Evolutionary conservation across 176 grass and related monocot species (phyloP).

Genomic region (Eleusine coracana): DNA sequence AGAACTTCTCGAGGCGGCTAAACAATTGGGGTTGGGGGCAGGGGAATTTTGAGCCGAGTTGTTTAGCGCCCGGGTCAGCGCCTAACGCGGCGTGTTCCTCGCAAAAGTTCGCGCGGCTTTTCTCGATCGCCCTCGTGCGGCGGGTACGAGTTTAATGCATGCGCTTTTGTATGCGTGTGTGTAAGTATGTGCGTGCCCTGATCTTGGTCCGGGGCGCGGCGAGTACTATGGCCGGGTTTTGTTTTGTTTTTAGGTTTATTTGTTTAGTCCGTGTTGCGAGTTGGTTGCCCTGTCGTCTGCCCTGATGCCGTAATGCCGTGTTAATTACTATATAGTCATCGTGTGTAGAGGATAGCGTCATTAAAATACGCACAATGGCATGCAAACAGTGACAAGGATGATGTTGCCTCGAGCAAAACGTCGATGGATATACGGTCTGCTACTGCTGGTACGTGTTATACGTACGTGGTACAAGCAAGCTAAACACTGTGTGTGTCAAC

Average conservation of each 20-base stretch:
- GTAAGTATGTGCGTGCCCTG: not conserved
- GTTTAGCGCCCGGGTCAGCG: conserved; percentile 53
- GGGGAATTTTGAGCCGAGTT: conserved; percentile 2
- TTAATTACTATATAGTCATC: not conserved
- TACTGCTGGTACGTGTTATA: not conserved
- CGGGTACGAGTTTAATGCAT: not conserved
- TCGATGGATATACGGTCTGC: no score
- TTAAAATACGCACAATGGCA: no score
- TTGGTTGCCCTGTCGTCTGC: conserved; percentile 43
- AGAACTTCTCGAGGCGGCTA: conserved; percentile 66
- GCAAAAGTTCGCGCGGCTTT: conserved; percentile 39
- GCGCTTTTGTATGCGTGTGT: not conserved
- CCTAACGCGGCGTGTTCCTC: conserved; percentile 59
- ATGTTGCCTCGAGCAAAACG: not conserved
- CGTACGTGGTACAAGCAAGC: not conserved
- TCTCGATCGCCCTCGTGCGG: conserved; percentile 29
- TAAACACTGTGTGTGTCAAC: no score
- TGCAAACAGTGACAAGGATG: not conserved
- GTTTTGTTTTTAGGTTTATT: not conserved
- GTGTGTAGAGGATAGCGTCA: not conserved
- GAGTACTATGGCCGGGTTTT: not conserved
- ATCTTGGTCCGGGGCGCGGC: conserved; percentile 8
- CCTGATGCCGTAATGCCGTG: not conserved
- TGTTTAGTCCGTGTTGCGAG: conserved; percentile 43
- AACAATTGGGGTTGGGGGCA: not conserved